These are phyloP conservation scores for Podospora australis DNA, from an alignment of 495 filamentous ascomycete genomes.

Conservation along the genomic window DNA sequence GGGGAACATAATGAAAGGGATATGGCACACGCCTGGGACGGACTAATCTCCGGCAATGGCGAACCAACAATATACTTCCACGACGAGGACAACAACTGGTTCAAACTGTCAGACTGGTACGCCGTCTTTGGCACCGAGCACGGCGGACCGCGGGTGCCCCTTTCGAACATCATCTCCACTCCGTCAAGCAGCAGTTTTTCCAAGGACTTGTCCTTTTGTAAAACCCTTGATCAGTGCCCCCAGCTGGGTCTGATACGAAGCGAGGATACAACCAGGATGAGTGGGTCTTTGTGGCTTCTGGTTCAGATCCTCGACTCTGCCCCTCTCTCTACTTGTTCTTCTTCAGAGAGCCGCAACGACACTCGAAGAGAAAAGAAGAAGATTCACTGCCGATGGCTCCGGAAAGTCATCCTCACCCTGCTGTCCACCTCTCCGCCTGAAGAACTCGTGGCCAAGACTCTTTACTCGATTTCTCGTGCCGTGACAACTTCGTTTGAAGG, in stretches of 20 bases:
- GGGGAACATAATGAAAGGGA: neutral
- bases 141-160: neutral
- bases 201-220: neutral
- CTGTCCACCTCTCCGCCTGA: neutral
- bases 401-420: neutral
- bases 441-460: neutral
- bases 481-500: neutral
- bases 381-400: neutral
- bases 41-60: neutral
- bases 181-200: neutral
- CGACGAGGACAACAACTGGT: neutral
- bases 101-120: neutral
- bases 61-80: neutral
- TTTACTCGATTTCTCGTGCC: neutral
- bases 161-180: too few relatives aligned
- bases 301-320: neutral
- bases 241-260: neutral
- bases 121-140: neutral
- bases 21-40: neutral
- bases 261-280: neutral
- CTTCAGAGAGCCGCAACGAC: neutral
- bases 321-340: neutral
- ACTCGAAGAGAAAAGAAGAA: too few relatives aligned
- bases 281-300: neutral
- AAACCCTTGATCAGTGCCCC: neutral